A percentile compares a stretch with the other conserved stretches of the same genome.
Conservation (phyloP, 495 filamentous ascomycete species). For the Penicillium antarcticum region DNA sequence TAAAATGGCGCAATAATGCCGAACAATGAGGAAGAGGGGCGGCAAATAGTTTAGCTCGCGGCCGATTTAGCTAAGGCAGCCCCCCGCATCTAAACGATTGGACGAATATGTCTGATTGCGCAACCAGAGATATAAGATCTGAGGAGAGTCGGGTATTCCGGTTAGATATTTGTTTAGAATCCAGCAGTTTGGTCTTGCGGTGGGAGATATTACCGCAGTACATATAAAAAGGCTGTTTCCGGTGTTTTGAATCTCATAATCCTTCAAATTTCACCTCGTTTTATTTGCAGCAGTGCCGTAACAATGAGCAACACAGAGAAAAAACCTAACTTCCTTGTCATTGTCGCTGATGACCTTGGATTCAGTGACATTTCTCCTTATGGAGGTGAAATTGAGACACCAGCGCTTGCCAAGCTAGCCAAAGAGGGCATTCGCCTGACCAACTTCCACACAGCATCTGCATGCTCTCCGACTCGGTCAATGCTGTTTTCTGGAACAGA, state of each 20-base stretch:
- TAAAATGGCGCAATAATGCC: background rate
- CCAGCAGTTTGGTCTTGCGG: background rate
- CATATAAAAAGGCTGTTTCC: too few species aligned
- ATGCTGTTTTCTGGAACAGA: slow-evolving; percentile 53
- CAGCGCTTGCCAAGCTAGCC: slow-evolving; percentile 25
- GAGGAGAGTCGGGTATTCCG: background rate
- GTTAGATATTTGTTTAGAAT: background rate
- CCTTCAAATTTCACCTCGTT: too few species aligned
- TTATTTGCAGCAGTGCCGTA: background rate
- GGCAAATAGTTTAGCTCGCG: background rate
- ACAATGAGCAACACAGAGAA: background rate
- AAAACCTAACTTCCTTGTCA: slow-evolving; percentile 29
- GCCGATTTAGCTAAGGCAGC: background rate
- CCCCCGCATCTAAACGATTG: background rate
- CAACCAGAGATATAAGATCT: background rate
- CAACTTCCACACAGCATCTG: slow-evolving; percentile 27
- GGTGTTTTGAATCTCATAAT: too few species aligned
- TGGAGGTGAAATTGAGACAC: slow-evolving; percentile 32
- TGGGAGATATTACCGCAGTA: too few species aligned
- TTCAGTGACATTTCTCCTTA: slow-evolving; percentile 25
- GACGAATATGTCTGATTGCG: background rate
- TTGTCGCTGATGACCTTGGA: slow-evolving; percentile 35
- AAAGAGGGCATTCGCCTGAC: slow-evolving; percentile 25
- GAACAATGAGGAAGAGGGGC: background rate
- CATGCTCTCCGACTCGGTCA: slow-evolving; percentile 32